Conservation (phyloP, 2,329 filamentous ascomycete species). For the Colletotrichum orbiculare region DNA sequence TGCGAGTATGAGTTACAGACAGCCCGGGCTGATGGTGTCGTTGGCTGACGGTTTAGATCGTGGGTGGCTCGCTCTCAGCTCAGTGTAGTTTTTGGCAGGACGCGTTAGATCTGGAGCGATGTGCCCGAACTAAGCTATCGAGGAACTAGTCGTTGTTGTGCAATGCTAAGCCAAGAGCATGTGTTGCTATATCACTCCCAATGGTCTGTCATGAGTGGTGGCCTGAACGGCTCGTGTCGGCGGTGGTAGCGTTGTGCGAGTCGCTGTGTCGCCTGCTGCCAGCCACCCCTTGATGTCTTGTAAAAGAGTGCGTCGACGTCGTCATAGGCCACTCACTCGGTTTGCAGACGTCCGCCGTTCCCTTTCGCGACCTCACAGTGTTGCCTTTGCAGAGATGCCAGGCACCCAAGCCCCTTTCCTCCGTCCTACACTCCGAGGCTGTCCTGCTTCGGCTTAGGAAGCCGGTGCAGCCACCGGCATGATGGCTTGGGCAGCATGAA, state of each 20-base stretch:
- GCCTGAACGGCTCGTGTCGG: background rate
- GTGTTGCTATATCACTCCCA: background rate
- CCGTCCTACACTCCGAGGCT: slow-evolving; percentile 7
- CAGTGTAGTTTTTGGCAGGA: too few species aligned
- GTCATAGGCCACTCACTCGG: slow-evolving; percentile 15
- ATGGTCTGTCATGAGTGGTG: slow-evolving; percentile 3
- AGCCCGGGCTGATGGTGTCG: too few species aligned
- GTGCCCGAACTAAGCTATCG: slow-evolving; percentile 20
- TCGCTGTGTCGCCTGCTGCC: slow-evolving; percentile 4
- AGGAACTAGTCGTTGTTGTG: slow-evolving; percentile 7
- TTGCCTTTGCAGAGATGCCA: too few species aligned
- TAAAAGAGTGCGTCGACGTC: background rate
- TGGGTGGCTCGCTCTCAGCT: too few species aligned
- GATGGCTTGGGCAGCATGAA: slow-evolving; percentile 25
- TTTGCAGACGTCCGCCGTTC: background rate
- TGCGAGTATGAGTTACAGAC: too few species aligned
- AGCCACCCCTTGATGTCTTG: slow-evolving; percentile 3
- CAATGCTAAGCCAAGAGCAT: slow-evolving; percentile 13
- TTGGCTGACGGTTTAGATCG: too few species aligned
- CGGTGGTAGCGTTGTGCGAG: slow-evolving; percentile 2
- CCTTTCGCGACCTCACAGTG: background rate
- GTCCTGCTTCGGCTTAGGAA: slow-evolving; percentile 13
- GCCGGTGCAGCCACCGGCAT: slow-evolving; percentile 31
- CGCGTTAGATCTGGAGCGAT: background rate
- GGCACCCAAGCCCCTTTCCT: background rate